Base-by-base conservation (phyloP, 179 eudicot genomes). In the Beta macrorhiza region DNA sequence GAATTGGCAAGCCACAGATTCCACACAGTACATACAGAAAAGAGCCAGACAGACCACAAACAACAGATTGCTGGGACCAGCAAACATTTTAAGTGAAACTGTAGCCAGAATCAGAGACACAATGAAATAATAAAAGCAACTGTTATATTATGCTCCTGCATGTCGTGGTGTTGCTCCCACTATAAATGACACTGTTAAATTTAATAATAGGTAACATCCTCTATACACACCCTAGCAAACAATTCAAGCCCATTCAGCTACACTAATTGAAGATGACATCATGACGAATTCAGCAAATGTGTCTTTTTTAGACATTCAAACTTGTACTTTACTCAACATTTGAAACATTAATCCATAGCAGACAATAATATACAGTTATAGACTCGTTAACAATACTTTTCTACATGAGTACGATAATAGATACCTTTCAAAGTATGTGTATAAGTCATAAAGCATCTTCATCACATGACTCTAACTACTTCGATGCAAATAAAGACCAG, bases 11-110 rank as follows among this genome's bases (percentile, higher is more conserved):
- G 14, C 62, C 45, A 77, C 72, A 20, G 44, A 58, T 9, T 9
- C 53, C 9, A 49, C 4, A 56, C 64, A 17, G 75, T 55, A 51
- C 14, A 77, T 44, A 42, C 52, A 61, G 0, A 77, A 20, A 74
- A 57, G 37, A 67, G 72, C 55, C 37, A 63, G 19, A 62, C 13
- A 73, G 82, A 73, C 52, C 74, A 47, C 64, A 14, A 47, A 65
- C 10, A 44, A 49, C 1, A 32, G 42, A 68, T 68, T 32, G 61
- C 22, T 64, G 45, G 25, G 56, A 51, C 72, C 57, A 1, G 37
- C 56, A 47, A n/a, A 45, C 56, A 13, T 45, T 47, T 47, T 49
- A 68, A 14, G 20, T n/a, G 20, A 71, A 47, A 10, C 74, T 47
- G 45, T 7, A n/a, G 7, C 32, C 13, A 47, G 47, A n/a, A 69